Percentiles rank a stretch among this genome's conserved stretches.
phyloP scores from a whole-genome alignment of 2,329 filamentous ascomycete species.

The Colletotrichum higginsianum region DNA sequence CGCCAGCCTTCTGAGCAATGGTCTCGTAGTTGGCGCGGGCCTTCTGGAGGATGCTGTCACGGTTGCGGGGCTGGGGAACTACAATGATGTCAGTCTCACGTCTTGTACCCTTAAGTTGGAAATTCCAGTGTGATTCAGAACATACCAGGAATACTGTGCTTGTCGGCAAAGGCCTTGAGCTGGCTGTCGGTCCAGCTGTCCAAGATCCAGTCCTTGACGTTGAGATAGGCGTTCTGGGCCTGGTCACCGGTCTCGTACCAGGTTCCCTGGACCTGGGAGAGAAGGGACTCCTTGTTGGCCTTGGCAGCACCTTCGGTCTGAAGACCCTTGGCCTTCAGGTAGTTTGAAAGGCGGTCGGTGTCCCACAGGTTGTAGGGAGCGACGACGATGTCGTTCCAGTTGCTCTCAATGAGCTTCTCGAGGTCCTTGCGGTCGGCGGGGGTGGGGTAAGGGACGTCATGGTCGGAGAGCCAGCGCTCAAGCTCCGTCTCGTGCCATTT shows the following conservation, averaged over 20 bases:
- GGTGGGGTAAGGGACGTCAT: conserved; percentile 91
- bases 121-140: neutral
- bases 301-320: conserved; percentile 77
- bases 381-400: conserved; percentile 87
- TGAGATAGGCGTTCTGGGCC: conserved; percentile 78
- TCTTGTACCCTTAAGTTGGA: neutral
- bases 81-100: conserved; percentile 13
- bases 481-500: conserved; percentile 99
- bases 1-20: conserved; percentile 79
- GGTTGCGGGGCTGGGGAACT: conserved; percentile 88
- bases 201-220: conserved; percentile 91
- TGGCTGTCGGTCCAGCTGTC: conserved; percentile 96
- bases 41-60: conserved; percentile 84
- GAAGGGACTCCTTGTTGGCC: conserved; percentile 77
- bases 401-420: conserved; percentile 88
- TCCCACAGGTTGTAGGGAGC: conserved; percentile 86
- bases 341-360: conserved; percentile 75
- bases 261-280: conserved; percentile 77
- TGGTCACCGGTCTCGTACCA: conserved; percentile 88
- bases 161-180: conserved; percentile 93
- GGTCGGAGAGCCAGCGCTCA: conserved; percentile 94
- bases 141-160: conserved; percentile 82
- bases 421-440: conserved; percentile 94
- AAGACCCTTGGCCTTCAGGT: conserved; percentile 79
- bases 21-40: conserved; percentile 86